Evolutionary conservation across 352 stramenopile genomes (phyloP), one percentile per base, ranked within the genome.

Genomic region (Globisporangium heterothallicum): DNA sequence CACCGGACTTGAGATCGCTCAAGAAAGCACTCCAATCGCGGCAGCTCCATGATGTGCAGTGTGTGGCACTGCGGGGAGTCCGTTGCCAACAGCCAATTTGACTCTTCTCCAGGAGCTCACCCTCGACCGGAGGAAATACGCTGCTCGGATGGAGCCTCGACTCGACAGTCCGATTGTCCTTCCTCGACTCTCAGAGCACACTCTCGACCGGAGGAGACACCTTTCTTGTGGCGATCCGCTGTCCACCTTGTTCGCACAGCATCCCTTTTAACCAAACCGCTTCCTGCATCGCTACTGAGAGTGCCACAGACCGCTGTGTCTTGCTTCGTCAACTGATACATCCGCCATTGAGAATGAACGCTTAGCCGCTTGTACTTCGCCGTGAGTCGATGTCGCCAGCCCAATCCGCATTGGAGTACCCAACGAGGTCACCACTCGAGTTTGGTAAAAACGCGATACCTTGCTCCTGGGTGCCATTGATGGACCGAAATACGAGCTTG

Each of bases 381-480:
- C 29, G 6, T 34, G 29, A 34, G 6, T 34, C 29, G 26, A 51
- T 38, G 32, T 63, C 56, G 9, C 56, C 47, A n/a, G 49, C 56
- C 48, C 55, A 62, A 24, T 62, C 34, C 35, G 55, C 55, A 62
- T 62, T 36, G 12, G 46, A 42, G 25, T 57, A 62, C 5, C 60
- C 36, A 62, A 62, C 16, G 84, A 95, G 53, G 68, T 94, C 30
- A 84, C 86, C 87, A 83, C 34, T 78, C 95, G 63, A 94, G 29
- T 34, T 10, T 6, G 6, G 6, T 6, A 6, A 12, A 10, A 34
- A 34, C 29, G 6, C 86, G 51, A 46, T 46, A 22, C 41, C 41
- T 6, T 32, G 41, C 10, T 19, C 30, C 22, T 19, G 41, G 19
- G 41, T 46, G 19, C 19, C 41, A 18, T 46, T 19, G 18, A 46